Evolutionary conservation across 2,329 filamentous ascomycete genomes (phyloP), one percentile per base, ranked within the genome.

Genomic region (Colletotrichum euphorbiae): DNA sequence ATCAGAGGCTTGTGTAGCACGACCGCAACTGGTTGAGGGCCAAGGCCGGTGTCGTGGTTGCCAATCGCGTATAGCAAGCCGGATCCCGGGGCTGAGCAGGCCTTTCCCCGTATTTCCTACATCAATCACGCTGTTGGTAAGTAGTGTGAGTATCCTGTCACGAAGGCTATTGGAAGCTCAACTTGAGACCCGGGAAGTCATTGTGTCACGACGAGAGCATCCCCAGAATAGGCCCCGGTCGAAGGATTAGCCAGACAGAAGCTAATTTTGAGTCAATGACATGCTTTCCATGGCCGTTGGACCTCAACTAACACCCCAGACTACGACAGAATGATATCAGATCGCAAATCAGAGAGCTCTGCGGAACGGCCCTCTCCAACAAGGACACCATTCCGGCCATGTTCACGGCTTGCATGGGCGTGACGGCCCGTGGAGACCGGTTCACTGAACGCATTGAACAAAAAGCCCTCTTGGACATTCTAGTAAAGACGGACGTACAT

Each of bases 31-130:
- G 87, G 87, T 72, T 79, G 13, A 74, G 77, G 6, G 75, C 76
- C 28, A 80, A 80, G 83, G 51, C 86, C 87, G 1, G 60, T 78
- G 1, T 86, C 84, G 1, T 90, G 63, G 63, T 87, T 82, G 9
- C 88, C 88, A 0, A 83, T 89, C 33, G 88, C 83, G 63, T 80
- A 81, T 46, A 76, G 78, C 13, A 81, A 82, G 24, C 62, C 72
- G 4, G 70, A 73, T 8, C 74, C 72, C 2, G 74, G 71, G 4
- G 75, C 72, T 0, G 76, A 77, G 0, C 77, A 81, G 33, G 77
- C 82, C 1, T 90, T 90, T 70, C 88, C 88, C 0, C 82, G 87
- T 56, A 80, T 89, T 2, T 86, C 85, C 79, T 87, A 88, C 72
- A 78, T 86, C 12, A 84, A 83, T 48, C 84, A 85, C 66, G 87